A percentile compares a stretch with the other conserved stretches of the same genome.
Evolutionary conservation across 2,329 filamentous ascomycete species (phyloP).

Genomic region (Aspergillus pseudoglaucus): DNA sequence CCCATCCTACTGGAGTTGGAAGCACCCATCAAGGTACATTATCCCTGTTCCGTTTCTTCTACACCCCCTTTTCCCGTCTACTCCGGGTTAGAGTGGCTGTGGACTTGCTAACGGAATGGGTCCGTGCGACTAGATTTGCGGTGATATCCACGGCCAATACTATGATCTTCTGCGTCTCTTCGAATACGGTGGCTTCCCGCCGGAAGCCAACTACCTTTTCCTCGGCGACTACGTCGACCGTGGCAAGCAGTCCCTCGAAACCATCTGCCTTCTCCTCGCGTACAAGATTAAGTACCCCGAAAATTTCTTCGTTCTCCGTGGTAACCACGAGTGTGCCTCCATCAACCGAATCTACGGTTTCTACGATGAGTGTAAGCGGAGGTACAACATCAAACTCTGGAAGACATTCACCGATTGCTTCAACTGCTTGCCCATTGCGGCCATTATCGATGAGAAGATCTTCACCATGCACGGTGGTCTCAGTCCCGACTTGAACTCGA

Average conservation of each 20-base stretch:
- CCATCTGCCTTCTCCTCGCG: slow-evolving; percentile 89
- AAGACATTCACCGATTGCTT: slow-evolving; percentile 99
- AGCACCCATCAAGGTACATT: slow-evolving; percentile 89
- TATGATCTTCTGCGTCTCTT: slow-evolving; percentile 96
- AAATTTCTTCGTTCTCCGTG: slow-evolving; percentile 98
- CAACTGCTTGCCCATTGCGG: slow-evolving; percentile 96
- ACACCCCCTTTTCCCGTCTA: not conserved
- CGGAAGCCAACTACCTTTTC: slow-evolving; percentile 98
- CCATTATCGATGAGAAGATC: slow-evolving; percentile 99
- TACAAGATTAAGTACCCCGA: slow-evolving; percentile 99
- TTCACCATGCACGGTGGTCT: slow-evolving; percentile 99
- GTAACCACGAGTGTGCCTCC: slow-evolving; percentile 97
- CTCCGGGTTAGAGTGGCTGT: not conserved
- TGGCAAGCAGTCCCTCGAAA: slow-evolving; percentile 98
- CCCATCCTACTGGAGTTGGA: slow-evolving; percentile 96
- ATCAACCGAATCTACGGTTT: slow-evolving; percentile 99
- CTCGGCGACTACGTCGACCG: slow-evolving; percentile 98
- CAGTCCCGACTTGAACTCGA: slow-evolving; percentile 95
- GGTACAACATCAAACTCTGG: slow-evolving; percentile 99
- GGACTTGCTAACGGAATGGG: not conserved
- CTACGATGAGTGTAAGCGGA: slow-evolving; percentile 98
- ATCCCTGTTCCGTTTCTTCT: not conserved
- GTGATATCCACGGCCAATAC: slow-evolving; percentile 98
- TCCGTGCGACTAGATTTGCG: slow-evolving; percentile 71
- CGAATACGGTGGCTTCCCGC: slow-evolving; percentile 96